phyloP scores from a whole-genome alignment of 495 filamentous ascomycete species.

The Neurospora sp. region DNA sequence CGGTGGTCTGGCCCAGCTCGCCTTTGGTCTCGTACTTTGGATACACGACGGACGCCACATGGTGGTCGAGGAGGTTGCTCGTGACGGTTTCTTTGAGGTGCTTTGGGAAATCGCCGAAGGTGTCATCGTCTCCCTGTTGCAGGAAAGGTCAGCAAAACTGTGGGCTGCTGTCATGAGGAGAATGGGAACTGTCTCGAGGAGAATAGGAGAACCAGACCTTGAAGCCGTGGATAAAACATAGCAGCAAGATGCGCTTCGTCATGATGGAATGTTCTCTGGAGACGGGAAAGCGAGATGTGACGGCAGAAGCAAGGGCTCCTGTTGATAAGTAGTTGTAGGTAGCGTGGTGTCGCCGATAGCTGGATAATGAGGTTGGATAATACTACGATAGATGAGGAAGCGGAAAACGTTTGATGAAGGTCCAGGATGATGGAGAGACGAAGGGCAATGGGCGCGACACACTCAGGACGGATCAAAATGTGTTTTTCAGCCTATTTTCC shows the following conservation, averaged over 20 bases:
- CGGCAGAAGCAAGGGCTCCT: not conserved
- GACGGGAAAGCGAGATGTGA: not conserved
- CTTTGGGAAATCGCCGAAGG: slow-evolving; percentile 67
- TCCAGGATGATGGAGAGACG: not conserved
- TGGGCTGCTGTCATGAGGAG: not conserved
- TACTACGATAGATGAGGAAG: not conserved
- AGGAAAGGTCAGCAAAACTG: not conserved
- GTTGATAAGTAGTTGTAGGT: not conserved
- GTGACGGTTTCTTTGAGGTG: slow-evolving; percentile 59
- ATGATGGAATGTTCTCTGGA: slow-evolving; percentile 2
- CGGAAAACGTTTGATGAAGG: not conserved
- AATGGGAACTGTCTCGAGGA: not conserved
- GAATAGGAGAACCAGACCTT: slow-evolving; percentile 47
- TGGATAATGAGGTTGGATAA: not conserved
- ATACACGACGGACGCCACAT: slow-evolving; percentile 63
- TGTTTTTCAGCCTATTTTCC: not conserved
- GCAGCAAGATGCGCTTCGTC: slow-evolving; percentile 72
- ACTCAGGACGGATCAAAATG: not conserved
- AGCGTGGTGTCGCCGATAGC: not conserved
- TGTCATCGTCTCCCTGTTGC: slow-evolving; percentile 71
- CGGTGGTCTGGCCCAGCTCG: slow-evolving; percentile 66
- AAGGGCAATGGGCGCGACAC: not conserved
- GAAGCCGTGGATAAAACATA: slow-evolving; percentile 93
- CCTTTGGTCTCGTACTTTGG: slow-evolving; percentile 89
- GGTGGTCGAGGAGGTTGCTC: slow-evolving; percentile 60